Base-by-base conservation (phyloP, 176 grass and related monocot genomes). In the Dendrocalamus sinicus region DNA sequence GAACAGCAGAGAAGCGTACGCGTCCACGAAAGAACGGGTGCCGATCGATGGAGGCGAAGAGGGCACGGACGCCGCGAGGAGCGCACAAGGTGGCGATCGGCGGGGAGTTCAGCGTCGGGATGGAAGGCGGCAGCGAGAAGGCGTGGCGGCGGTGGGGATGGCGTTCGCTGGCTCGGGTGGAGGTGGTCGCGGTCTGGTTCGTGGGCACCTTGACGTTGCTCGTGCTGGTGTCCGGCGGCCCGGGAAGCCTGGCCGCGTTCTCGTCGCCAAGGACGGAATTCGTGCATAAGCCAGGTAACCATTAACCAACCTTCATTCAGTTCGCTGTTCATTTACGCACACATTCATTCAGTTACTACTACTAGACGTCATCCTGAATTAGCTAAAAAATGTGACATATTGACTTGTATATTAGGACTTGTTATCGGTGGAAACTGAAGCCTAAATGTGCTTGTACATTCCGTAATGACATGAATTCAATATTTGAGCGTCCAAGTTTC, bases 141-240 rank as follows among this genome's bases (percentile, higher is more conserved):
- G 13, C 46, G 17, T 20, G 2, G 45, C 9, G 72, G 53, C 11
- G 77, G 73, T n/a, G 20, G 44, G 32, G 44, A 8, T 72, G 83
- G 35, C 79, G 37, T 24, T 7, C 20, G 55, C 19, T 5, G 39
- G 70, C 26, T n/a, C 48, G n/a, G 24, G 35, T 22, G 19, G 84
- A 78, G 79, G 46, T 81, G 79, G 20, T 47, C 1, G 73, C 22
- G 0, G 14, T 83, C 7, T 57, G 20, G 37, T 39, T 78, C 73
- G 4, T 90, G 24, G 67, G 1, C 35, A 40, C 47, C 79, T 9
- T 83, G 26, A 20, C 72, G 73, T 28, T 86, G 73, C 47, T 86
- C 7, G 39, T 65, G 2, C 15, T 83, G 24, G 1, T 43, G 10
- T 84, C 54, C 57, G 75, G 57, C 35, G 88, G 12, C 37, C 12